Evolutionary conservation across 208 protist genomes (phyloP).

Genomic region (Wallacemonas sp.): DNA sequence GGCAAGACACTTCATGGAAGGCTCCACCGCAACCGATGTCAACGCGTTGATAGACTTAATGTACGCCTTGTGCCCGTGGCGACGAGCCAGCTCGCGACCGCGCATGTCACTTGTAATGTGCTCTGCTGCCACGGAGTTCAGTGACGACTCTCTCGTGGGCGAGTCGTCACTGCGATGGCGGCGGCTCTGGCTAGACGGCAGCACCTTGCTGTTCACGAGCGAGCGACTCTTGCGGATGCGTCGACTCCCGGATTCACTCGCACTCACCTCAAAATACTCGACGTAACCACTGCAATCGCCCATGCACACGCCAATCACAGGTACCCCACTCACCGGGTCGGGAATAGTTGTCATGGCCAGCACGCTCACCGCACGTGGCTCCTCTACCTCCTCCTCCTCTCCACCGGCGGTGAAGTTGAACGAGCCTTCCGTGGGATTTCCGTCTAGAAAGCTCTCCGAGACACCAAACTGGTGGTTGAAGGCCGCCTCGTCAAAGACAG

Average conservation of each 20-base stretch:
- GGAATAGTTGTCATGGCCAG: conserved; percentile 71
- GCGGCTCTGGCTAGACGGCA: conserved; percentile 1
- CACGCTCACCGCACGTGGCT: conserved; percentile 49
- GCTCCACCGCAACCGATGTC: conserved; percentile 76
- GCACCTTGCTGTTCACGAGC: conserved; percentile 16
- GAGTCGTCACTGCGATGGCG: conserved; percentile 15
- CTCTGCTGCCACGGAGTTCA: conserved; percentile 38
- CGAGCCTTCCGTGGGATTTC: conserved; percentile 9
- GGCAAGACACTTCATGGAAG: conserved; percentile 65
- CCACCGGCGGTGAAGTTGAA: conserved; percentile 23
- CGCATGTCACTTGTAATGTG: conserved; percentile 50
- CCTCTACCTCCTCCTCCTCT: conserved; percentile 29
- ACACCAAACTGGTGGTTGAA: conserved; percentile 26
- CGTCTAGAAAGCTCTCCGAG: neutral
- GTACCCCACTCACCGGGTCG: conserved; percentile 64
- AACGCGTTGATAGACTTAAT: conserved; percentile 81
- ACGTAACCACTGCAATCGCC: conserved; percentile 83
- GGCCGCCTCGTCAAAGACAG: conserved; percentile 35
- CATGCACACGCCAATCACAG: conserved; percentile 65
- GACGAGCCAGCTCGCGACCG: conserved; percentile 62
- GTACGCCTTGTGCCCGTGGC: conserved; percentile 83
- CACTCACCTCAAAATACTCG: conserved; percentile 77
- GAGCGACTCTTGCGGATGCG: conserved; percentile 44
- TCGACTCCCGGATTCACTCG: conserved; percentile 32
- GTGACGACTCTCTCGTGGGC: conserved; percentile 23